Base-by-base conservation (phyloP, 371 early-diverging fungal species). In the Encephalitozoon hellem region DNA sequence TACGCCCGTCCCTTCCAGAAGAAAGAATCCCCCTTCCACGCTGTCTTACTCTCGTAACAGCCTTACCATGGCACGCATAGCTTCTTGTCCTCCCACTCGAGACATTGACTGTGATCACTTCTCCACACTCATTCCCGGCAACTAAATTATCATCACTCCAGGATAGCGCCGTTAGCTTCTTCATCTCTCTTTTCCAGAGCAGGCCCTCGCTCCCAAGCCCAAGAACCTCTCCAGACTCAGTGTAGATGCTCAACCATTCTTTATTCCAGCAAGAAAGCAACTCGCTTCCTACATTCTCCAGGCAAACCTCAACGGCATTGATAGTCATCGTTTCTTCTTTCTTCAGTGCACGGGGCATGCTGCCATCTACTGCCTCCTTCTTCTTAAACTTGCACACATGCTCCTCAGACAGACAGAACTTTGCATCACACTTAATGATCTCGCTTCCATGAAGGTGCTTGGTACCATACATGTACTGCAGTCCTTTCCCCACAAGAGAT, bases 401-500 rank as follows among this genome's bases (percentile, higher is more conserved):
- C 8, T 32, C 38, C 59, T 53, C 53, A 6, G 43, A 47, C 32
- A 72, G 32, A 25, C 47, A 63, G 38, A 42, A 72, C 6, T 12
- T 41, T 0, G 30, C 47, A 25, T 59, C 39, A 43, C 72, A 72
- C 4, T 32, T 4, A 43, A 59, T 47, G 3, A 72, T 32, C 21
- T 41, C 32, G 9, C 32, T 63, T 18, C 39, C 72, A 23, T 49
- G 41, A 4, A 42, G 63, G 34, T 72, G 72, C 26, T 72, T 47
- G 3, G 45, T 63, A 18, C 72, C 72, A 63, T 72, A 72, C 47
- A 72, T 21, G 28, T 72, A 72, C 45, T 72, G 72, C 32, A 72
- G 11, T 12, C 72, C 72, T 18, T 63, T 52, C 9, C 63, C 28
- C 0, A 72, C 30, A 43, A 72, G 32, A 23, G 45, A 59, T 8